Base-by-base conservation (phyloP, 495 filamentous ascomycete genomes). In the Neurospora sp. region DNA sequence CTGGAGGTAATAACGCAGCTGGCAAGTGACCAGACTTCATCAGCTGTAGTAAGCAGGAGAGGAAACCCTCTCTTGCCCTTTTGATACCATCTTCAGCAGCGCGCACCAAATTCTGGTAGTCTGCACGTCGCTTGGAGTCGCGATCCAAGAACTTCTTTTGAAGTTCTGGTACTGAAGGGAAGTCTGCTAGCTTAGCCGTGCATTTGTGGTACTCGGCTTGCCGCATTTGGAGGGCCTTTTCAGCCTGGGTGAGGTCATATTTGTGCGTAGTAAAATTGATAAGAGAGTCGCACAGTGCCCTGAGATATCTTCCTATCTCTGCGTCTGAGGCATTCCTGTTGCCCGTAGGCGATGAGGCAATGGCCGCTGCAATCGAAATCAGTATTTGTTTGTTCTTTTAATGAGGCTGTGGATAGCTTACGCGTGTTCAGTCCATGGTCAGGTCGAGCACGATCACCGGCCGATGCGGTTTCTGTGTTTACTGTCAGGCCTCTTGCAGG, bases 81-180 rank as follows among this genome's bases (percentile, higher is more conserved):
- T 65, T 65, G 27, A 65, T 65, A 65, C 53, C 22, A 37, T 65
- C 53, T 65, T 65, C 53, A 18, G 22, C 53, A 65, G 6, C 27
- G 14, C 53, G 53, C 12, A 65, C 53, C 53, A 31, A 9, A 35
- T 65, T 14, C 27, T 9, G 12, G 6, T 35, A 18, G 18, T 65
- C 53, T 1, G 6, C 14, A 27, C 53, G 53, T 35, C 22, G 22
- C 27, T 65, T 65, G 31, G 27, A 3, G 27, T 31, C 53, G 53
- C 53, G 22, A 65, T 65, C 53, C 27, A 65, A 18, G 27, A 9
- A 72, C 70, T 74, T 75, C 12, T 75, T 78, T 38, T 79, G 78
- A 8, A 82, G 68, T 45, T 82, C 81, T 0, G 77, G 74, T 0
- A 80, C 27, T 6, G 78, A 79, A 14, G 79, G 77, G 35, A 81